These are phyloP conservation scores for Favolaschia claudopus DNA, from an alignment of 768 basidiomycete species.

Conservation along the genomic window DNA sequence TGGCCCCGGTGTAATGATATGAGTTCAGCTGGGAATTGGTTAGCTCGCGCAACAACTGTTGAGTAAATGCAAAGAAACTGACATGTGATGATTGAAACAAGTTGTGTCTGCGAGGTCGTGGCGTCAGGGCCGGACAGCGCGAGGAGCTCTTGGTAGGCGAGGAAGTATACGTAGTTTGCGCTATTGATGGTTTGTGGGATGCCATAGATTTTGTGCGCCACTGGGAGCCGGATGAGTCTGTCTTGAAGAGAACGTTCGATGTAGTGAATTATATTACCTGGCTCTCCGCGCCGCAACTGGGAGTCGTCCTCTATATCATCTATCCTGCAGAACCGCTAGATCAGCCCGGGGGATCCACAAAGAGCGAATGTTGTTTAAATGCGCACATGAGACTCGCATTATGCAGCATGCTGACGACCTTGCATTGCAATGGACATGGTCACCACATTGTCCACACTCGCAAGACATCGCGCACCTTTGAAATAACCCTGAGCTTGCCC, in stretches of 20 bases:
- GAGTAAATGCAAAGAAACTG: slow-evolving; percentile 19
- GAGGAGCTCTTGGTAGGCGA: slow-evolving; percentile 88
- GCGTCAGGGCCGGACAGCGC: slow-evolving; percentile 40
- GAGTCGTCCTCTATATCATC: slow-evolving; percentile 96
- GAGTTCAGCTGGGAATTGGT: slow-evolving; percentile 56
- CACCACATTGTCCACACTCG: too few relatives aligned
- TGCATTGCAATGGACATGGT: too few relatives aligned
- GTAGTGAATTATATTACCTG: slow-evolving; percentile 56
- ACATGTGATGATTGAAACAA: slow-evolving; percentile 83
- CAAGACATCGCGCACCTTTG: too few relatives aligned
- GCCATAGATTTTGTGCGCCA: slow-evolving; percentile 96
- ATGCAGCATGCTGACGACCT: slow-evolving; percentile 95
- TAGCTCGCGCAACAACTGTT: too few relatives aligned
- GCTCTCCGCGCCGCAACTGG: slow-evolving; percentile 84
- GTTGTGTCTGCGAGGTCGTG: slow-evolving; percentile 45
- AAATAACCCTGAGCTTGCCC: slow-evolving; percentile 75
- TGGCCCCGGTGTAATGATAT: slow-evolving; percentile 94
- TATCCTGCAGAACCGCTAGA: slow-evolving; percentile 56
- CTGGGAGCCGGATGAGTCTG: slow-evolving; percentile 43
- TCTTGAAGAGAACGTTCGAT: not conserved
- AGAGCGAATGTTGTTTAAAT: not conserved
- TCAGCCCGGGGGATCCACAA: not conserved
- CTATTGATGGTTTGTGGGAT: slow-evolving; percentile 97
- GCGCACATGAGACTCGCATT: slow-evolving; percentile 89
- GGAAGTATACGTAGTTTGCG: slow-evolving; percentile 96